Evolutionary conservation across 2,329 filamentous ascomycete species (phyloP).

Genomic region (Aspergillus fructus): DNA sequence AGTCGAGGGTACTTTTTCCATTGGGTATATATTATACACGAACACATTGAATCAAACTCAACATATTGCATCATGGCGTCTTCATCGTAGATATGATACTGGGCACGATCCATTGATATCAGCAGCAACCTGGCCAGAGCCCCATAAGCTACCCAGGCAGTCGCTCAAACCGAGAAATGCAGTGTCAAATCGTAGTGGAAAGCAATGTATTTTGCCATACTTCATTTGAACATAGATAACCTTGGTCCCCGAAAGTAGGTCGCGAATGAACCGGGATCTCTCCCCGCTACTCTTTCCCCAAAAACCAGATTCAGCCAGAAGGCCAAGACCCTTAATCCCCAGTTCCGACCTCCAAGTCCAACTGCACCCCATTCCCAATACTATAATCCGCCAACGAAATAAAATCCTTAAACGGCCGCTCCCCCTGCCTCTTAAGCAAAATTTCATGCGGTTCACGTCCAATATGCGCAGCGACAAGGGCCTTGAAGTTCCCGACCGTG

Average conservation of each 20-base stretch:
- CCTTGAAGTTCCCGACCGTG: slow-evolving; percentile 53
- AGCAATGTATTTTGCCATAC: not conserved
- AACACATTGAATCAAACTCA: not conserved
- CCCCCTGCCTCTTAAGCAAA: slow-evolving; percentile 84
- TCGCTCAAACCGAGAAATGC: not conserved
- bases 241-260: not conserved
- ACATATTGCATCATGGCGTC: not conserved
- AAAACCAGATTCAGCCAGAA: not conserved
- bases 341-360: slow-evolving; percentile 52
- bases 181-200: not conserved
- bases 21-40: not conserved
- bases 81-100: not conserved
- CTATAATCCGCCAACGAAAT: slow-evolving; percentile 88
- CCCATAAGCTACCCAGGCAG: not conserved
- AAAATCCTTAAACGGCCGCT: slow-evolving; percentile 89
- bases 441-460: slow-evolving; percentile 90
- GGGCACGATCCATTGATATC: not conserved
- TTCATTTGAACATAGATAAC: not conserved
- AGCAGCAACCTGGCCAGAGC: not conserved
- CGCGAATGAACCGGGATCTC: not conserved
- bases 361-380: slow-evolving; percentile 80
- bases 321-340: slow-evolving; percentile 37
- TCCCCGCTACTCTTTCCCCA: not conserved
- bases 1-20: not conserved
- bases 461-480: slow-evolving; percentile 74